phyloP scores from a whole-genome alignment of 768 basidiomycete species.

The Kockovaella imperatae region DNA sequence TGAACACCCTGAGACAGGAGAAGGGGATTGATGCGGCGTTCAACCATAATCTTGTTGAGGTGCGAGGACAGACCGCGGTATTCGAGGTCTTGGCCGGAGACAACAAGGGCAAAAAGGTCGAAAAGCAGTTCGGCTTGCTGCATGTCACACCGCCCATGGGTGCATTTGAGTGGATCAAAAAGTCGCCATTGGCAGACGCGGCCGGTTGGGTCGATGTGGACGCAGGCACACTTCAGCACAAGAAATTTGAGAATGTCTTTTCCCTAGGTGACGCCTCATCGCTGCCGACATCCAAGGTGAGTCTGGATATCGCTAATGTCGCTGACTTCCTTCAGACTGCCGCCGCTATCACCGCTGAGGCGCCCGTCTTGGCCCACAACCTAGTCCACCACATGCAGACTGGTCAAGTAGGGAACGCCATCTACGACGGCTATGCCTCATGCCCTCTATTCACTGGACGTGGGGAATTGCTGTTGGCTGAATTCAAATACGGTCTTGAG shows the following conservation, averaged over 20 bases:
- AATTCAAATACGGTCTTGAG: conserved; percentile 85
- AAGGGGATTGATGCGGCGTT: conserved; percentile 77
- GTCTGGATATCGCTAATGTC: neutral
- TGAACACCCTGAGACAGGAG: conserved; percentile 65
- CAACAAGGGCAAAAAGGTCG: conserved; percentile 53
- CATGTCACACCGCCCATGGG: conserved; percentile 92
- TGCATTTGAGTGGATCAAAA: conserved; percentile 62
- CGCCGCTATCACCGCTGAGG: conserved; percentile 84
- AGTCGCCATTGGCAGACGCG: conserved; percentile 53
- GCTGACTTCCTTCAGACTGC: conserved; percentile 52
- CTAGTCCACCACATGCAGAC: conserved; percentile 65
- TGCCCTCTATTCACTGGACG: conserved; percentile 64
- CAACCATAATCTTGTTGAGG: conserved; percentile 67
- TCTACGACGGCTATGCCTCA: conserved; percentile 62
- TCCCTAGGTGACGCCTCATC: conserved; percentile 86
- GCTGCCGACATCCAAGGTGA: conserved; percentile 75
- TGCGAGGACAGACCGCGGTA: conserved; percentile 73
- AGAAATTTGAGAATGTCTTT: conserved; percentile 78
- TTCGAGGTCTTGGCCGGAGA: conserved; percentile 65
- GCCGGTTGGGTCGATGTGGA: conserved; percentile 87
- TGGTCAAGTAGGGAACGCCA: conserved; percentile 61
- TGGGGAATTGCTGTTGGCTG: conserved; percentile 66
- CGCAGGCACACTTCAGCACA: conserved; percentile 69
- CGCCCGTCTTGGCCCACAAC: conserved; percentile 85
- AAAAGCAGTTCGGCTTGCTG: conserved; percentile 70